Evolutionary conservation across 139 green algal species (phyloP).

Genomic region (Micromonas commoda): DNA sequence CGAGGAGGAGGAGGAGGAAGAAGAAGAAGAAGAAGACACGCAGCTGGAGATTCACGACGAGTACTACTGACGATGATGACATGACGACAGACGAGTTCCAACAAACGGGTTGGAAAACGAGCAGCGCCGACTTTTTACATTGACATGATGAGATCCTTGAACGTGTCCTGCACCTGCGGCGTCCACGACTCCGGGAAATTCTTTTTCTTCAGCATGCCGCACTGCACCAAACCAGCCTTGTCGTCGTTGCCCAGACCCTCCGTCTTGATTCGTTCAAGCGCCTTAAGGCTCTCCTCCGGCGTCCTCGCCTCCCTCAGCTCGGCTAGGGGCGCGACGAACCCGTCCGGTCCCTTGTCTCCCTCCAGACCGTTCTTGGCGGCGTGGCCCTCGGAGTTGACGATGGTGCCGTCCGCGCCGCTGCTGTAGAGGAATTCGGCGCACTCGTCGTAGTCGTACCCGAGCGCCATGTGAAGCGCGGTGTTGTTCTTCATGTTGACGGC

Average conservation of each 20-base stretch:
- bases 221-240: not conserved
- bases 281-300: not conserved
- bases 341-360: not conserved
- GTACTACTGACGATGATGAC: not conserved
- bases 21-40: no score
- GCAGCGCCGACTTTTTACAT: not conserved
- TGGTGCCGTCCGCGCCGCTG: not conserved
- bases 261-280: not conserved
- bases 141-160: not conserved
- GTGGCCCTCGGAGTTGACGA: not conserved
- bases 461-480: constrained; percentile 11
- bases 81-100: no score
- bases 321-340: not conserved
- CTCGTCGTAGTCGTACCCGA: constrained; percentile 7
- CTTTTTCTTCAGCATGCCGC: not conserved
- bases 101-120: not conserved
- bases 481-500: not conserved
- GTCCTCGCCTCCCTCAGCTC: not conserved
- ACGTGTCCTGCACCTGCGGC: not conserved
- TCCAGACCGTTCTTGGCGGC: constrained; percentile 2
- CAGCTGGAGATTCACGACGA: no score
- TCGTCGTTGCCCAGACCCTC: not conserved
- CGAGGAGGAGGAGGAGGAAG: not conserved
- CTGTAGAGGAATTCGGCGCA: not conserved
- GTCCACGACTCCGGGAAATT: not conserved